Base-by-base conservation (phyloP, 805 yeast species). In the Lachancea fermentati region DNA sequence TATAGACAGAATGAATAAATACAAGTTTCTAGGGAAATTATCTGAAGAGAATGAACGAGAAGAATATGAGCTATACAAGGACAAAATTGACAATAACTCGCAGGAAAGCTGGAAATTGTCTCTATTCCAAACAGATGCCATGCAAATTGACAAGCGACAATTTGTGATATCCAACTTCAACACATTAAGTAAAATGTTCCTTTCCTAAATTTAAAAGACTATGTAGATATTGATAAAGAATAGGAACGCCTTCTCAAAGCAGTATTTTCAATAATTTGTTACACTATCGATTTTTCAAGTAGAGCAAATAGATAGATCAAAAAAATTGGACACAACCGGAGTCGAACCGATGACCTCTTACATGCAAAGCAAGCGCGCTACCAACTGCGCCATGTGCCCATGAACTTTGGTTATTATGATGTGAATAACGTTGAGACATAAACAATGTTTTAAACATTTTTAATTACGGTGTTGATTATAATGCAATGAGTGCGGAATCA, bases 351-450 rank as follows among this genome's bases (percentile, higher is more conserved):
- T 73, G 84, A 76, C 84, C 84, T 78, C 72, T 71, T 69, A 75
- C 84, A 73, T 78, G 83, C 83, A 76, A 77, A 78, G 83, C 78
- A 71, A 69, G 71, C 82, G 83, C 82, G 81, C 82, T 78, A 78
- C 84, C 84, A 77, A 76, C 84, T 78, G 74, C 82, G 82, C 84
- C 80, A 78, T 79, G 74, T 79, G 82, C 83, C 83, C 81, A 51
- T 29, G 7, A n/a, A 22, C 11, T 22, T 7, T 7, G 9, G 7
- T 22, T 7, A n/a, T n/a, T n/a, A n/a, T n/a, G n/a, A n/a, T n/a
- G n/a, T n/a, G n/a, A n/a, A n/a, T n/a, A n/a, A n/a, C n/a, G n/a
- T n/a, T n/a, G 9, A 22, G 26, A 22, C 26, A 22, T 22, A 22
- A 22, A 22, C 26, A n/a, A n/a, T n/a, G n/a, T n/a, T n/a, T n/a